Base-by-base conservation (phyloP, 163 green algal genomes). In the Prototheca cutis region DNA sequence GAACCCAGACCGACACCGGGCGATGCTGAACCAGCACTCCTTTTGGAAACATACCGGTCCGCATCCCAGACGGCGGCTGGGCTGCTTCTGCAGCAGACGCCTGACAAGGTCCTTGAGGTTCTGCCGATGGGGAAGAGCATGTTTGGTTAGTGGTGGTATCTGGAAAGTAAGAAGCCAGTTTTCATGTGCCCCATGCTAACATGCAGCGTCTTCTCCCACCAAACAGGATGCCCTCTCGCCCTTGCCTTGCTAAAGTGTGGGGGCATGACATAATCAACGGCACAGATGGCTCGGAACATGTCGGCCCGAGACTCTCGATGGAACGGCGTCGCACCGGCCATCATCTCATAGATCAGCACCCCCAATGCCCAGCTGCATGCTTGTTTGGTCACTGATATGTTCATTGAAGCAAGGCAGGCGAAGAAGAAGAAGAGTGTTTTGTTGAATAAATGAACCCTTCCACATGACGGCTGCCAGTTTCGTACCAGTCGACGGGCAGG, bases 251-350 rank as follows among this genome's bases (percentile, higher is more conserved):
- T 85, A 61, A 96, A 91, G 70, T 85, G 66, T 4, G 71, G 40
- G 4, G 89, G 89, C 60, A 86, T 83, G 40, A 54, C 70, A 62
- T 86, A 82, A 18, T 85, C 63, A 2, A 67, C 72, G 33, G 73
- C 65, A 58, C 80, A 87, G 65, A 96, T 95, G 67, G 90, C 89
- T 34, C 82, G 74, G 77, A 96, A 98, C 80, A 95, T 96, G 48
- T 74, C 63, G 49, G 94, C 74, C 6, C 77, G 69, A 61, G 92
- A 86, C 28, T 89, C 76, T 32, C 87, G 73, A 48, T 82, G 80
- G 69, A 98, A 98, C 19, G 91, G 91, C 15, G 88, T 86, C 31
- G 72, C 63, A 4, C 91, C 89, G 2, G 82, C 87, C 19, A 89
- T 70, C 70, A 96, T 82, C 63, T 85, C 78, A 57, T 66, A 83